Conservation (phyloP, 345 rosid genomes). For the Gossypium arboreum region DNA sequence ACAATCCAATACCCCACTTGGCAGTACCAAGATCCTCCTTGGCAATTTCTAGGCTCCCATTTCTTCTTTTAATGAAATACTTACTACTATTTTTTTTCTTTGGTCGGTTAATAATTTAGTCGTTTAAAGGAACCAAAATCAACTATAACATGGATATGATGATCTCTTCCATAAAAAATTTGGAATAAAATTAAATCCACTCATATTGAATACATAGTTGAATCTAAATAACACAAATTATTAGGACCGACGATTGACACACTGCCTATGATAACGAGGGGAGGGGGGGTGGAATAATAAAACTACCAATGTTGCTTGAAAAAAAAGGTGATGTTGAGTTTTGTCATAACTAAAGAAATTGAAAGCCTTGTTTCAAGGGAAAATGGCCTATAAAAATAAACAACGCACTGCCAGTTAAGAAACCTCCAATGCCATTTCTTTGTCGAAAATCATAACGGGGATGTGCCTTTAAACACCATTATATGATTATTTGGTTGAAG, state of each 20-base stretch:
- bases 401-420: conserved; percentile 27
- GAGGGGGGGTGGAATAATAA: conserved; percentile 12
- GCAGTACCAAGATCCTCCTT: conserved; percentile 16
- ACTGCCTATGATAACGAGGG: not conserved
- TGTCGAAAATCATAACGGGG: conserved; percentile 36
- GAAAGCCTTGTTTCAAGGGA: conserved; percentile 43
- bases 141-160: conserved; percentile 19
- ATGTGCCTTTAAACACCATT: conserved; percentile 24
- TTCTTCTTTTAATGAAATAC: conserved; percentile 6
- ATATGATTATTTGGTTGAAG: conserved; percentile 21
- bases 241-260: conserved; percentile 25
- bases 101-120: conserved; percentile 29
- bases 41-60: not conserved
- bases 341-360: conserved; percentile 38
- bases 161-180: not conserved
- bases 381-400: conserved; percentile 30
- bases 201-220: too few species aligned
- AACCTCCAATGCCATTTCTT: conserved; percentile 34
- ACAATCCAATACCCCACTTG: conserved; percentile 29
- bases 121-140: not conserved
- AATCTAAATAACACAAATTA: not conserved
- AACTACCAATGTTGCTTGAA: conserved; percentile 25
- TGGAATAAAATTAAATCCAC: too few species aligned
- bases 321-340: conserved; percentile 45
- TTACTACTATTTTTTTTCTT: not conserved